phyloP scores from a whole-genome alignment of 345 rosid genomes.

The Brassica incana region DNA sequence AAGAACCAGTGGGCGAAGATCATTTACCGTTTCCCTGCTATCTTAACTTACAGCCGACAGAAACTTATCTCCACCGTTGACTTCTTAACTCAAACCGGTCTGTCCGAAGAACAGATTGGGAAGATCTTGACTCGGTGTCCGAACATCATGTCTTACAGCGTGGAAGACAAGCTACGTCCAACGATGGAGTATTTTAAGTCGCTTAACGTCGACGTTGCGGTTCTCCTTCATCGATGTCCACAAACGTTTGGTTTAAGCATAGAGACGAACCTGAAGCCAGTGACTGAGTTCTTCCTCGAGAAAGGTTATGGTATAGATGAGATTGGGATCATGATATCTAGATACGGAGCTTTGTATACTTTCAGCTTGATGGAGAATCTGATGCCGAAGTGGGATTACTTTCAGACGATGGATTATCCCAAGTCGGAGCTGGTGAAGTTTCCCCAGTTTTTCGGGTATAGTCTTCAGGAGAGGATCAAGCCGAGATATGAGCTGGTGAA shows the following conservation, averaged over 20 bases:
- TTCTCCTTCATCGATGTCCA: conserved; percentile 72
- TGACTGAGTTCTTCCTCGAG: conserved; percentile 67
- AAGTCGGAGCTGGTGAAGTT: conserved; percentile 76
- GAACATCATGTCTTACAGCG: conserved; percentile 69
- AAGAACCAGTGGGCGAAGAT: conserved; percentile 86
- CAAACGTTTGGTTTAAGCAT: conserved; percentile 81
- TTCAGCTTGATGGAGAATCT: conserved; percentile 75
- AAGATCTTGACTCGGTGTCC: conserved; percentile 76
- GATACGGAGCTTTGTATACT: conserved; percentile 74
- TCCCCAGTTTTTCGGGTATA: conserved; percentile 90
- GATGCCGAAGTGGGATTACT: conserved; percentile 89
- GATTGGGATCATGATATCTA: conserved; percentile 66
- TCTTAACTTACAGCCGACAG: conserved; percentile 79
- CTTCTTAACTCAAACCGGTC: conserved; percentile 72
- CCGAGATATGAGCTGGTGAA: conserved; percentile 71
- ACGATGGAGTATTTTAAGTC: conserved; percentile 68
- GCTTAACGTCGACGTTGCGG: conserved; percentile 61
- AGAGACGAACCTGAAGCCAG: conserved; percentile 77
- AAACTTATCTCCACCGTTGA: conserved; percentile 59
- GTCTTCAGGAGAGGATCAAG: conserved; percentile 78
- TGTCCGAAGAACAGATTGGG: conserved; percentile 61
- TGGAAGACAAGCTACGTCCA: conserved; percentile 79
- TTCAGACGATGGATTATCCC: conserved; percentile 79
- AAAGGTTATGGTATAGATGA: conserved; percentile 65
- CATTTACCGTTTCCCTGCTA: conserved; percentile 75